These are phyloP conservation scores for Syncephalastrum racemosum DNA, from an alignment of 371 early-diverging fungal genomes.

Conservation along the genomic window DNA sequence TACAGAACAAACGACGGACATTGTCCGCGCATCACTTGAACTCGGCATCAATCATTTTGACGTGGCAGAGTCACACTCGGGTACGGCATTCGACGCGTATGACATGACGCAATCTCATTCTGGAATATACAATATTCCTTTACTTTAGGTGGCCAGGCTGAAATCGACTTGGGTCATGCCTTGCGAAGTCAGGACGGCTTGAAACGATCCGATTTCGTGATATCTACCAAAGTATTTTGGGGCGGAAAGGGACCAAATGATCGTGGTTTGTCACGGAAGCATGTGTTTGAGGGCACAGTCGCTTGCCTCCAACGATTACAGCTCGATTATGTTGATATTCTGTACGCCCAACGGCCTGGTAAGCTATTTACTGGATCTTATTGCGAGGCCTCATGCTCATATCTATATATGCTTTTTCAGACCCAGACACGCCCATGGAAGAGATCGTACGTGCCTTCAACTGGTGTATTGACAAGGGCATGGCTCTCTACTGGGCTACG, in stretches of 20 bases:
- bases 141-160: slow-evolving; percentile 64
- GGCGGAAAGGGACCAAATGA: slow-evolving; percentile 82
- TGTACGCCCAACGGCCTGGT: slow-evolving; percentile 86
- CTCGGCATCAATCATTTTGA: slow-evolving; percentile 85
- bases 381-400: background rate
- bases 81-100: slow-evolving; percentile 16
- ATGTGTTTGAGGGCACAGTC: slow-evolving; percentile 81
- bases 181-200: slow-evolving; percentile 64
- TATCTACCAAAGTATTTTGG: slow-evolving; percentile 87
- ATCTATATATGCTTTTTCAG: slow-evolving; percentile 14
- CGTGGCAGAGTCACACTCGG: slow-evolving; percentile 74
- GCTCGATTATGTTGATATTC: slow-evolving; percentile 79
- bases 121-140: background rate
- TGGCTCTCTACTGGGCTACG: slow-evolving; percentile 87
- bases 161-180: slow-evolving; percentile 77
- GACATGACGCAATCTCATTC: background rate
- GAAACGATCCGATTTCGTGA: slow-evolving; percentile 72
- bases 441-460: slow-evolving; percentile 88
- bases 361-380: background rate
- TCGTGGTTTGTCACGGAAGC: slow-evolving; percentile 81
- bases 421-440: slow-evolving; percentile 73
- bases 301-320: slow-evolving; percentile 74
- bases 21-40: slow-evolving; percentile 74
- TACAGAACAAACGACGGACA: slow-evolving; percentile 59
- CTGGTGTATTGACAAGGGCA: slow-evolving; percentile 79